phyloP scores from a whole-genome alignment of 768 basidiomycete genomes.

The Lactarius trivialis region DNA sequence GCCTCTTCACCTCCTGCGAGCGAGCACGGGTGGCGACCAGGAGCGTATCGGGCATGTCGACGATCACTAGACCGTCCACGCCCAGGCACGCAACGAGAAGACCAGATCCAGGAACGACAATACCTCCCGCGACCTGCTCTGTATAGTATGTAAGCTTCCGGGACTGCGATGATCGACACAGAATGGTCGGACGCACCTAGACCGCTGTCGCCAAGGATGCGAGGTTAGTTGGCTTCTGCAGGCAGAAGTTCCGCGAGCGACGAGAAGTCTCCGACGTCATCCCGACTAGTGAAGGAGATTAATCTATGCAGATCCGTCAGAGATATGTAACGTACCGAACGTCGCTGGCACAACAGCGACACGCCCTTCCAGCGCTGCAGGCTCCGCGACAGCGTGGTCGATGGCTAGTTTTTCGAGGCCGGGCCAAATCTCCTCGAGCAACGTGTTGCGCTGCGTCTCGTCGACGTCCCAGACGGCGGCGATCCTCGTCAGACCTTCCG shows the following conservation, averaged over 20 bases:
- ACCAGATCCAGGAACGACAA: slow-evolving; percentile 81
- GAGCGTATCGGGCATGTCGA: slow-evolving; percentile 86
- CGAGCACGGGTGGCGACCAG: slow-evolving; percentile 85
- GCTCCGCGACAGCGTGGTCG: slow-evolving; percentile 84
- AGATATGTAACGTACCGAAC: slow-evolving; percentile 55
- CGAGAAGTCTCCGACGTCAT: slow-evolving; percentile 88
- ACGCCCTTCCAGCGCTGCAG: slow-evolving; percentile 67
- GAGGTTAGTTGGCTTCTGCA: slow-evolving; percentile 79
- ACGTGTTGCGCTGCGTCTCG: slow-evolving; percentile 45
- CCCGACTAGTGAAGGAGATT: slow-evolving; percentile 57
- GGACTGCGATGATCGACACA: neutral
- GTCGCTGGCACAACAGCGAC: slow-evolving; percentile 88
- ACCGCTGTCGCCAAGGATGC: slow-evolving; percentile 68
- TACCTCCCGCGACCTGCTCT: slow-evolving; percentile 87
- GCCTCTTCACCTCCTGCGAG: slow-evolving; percentile 81
- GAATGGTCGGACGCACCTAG: slow-evolving; percentile 63
- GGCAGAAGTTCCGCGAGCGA: slow-evolving; percentile 83
- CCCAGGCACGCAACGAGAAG: slow-evolving; percentile 77
- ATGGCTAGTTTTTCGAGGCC: slow-evolving; percentile 79
- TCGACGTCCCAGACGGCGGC: slow-evolving; percentile 46
- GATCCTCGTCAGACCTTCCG: slow-evolving; percentile 60
- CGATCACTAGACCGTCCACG: slow-evolving; percentile 84
- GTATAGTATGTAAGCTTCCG: slow-evolving; percentile 37
- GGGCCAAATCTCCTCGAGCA: slow-evolving; percentile 70
- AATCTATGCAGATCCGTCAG: neutral